Evolutionary conservation across 345 rosid genomes (phyloP), one percentile per base, ranked within the genome.

Genomic region (Eucalyptus guilfoylei): DNA sequence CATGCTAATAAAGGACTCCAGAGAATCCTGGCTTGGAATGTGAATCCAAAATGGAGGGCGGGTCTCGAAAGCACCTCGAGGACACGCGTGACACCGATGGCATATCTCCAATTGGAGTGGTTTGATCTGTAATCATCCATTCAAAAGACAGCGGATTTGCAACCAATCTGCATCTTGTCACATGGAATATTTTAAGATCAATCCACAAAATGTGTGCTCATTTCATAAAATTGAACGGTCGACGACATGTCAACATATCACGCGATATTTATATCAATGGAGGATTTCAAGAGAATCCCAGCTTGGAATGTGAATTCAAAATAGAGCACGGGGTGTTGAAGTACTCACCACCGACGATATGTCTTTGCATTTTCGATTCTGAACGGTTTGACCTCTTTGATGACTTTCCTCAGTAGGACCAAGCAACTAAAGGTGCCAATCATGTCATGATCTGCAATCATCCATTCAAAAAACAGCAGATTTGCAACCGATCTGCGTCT

Each of bases 231-330:
- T 19, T 49, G 1, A 1, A 49, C 4, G 5, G 8, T 8, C 11
- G 6, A 32, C 7, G 44, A 69, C 13, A 1, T 3, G 26, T 34
- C 7, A 11, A 21, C 45, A 3, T 72, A 5, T 19, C 26, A 11
- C 14, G 1, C 0, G 14, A 9, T 34, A 37, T 37, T 34, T 19
- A 19, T 72, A 37, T 3, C 4, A 3, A 21, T 6, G 0, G 2
- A 9, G 28, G 5, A 37, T 21, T 37, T 37, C 1, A 0, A 72
- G 28, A 72, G 9, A 72, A 72, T 17, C 28, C 45, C 83, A 0
- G 3, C 14, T 37, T 19, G 14, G 14, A 11, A 72, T 37, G 83
- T 1, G 28, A 72, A 72, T 19, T 37, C 81, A 5, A 34, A 37
- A 72, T 40, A 26, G 8, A 72, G 81, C 3, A 44, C 44, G 1